Evolutionary conservation across 139 green algal species (phyloP).

Genomic region (Chlamydomonas incerta): DNA sequence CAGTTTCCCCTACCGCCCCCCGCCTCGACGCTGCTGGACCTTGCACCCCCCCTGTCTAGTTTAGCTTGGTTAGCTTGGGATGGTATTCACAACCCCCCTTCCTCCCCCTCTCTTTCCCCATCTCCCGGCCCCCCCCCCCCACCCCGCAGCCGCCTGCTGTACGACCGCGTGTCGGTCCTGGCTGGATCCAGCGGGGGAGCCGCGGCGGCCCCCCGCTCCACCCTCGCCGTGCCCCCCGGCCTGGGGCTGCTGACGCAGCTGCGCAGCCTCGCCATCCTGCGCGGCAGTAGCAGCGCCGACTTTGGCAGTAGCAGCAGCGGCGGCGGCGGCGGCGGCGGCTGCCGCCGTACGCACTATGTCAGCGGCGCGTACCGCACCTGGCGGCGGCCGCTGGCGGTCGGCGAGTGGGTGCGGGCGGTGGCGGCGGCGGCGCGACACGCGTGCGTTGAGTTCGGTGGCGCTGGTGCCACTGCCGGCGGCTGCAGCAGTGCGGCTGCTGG

Average conservation of each 20-base stretch:
- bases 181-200: not conserved
- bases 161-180: not conserved
- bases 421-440: not conserved
- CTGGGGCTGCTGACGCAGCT: constrained; percentile 9
- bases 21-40: too few relatives aligned
- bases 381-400: constrained; percentile 18
- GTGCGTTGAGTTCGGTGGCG: not conserved
- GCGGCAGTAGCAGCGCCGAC: not conserved
- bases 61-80: too few relatives aligned
- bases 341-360: not conserved
- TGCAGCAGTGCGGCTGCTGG: too few relatives aligned
- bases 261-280: constrained; percentile 23
- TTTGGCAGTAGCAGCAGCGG: not conserved
- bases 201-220: not conserved
- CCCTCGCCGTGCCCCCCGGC: not conserved
- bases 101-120: not conserved
- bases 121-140: not conserved
- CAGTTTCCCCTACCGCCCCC: too few relatives aligned
- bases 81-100: not conserved
- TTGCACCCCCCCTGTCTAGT: too few relatives aligned
- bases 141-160: not conserved
- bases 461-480: too few relatives aligned
- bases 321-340: not conserved
- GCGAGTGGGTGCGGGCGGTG: not conserved
- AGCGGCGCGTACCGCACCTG: constrained; percentile 27